A percentile compares a stretch with the other conserved stretches of the same genome.
These are phyloP conservation scores for Fusarium torreyae DNA, from an alignment of 2,329 filamentous ascomycete genomes.

Conservation along the genomic window DNA sequence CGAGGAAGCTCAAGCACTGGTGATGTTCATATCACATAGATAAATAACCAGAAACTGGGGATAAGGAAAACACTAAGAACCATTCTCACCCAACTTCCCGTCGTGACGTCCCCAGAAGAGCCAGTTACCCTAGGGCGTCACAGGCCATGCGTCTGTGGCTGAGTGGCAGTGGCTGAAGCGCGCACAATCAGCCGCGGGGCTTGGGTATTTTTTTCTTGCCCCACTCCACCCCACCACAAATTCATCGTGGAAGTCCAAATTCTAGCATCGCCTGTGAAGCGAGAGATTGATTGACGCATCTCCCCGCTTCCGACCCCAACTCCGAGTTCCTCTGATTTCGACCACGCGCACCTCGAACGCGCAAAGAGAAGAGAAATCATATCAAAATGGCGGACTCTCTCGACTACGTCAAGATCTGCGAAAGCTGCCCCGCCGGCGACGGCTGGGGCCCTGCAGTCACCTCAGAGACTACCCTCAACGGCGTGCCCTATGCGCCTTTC, in stretches of 20 bases:
- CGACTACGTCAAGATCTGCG: slow-evolving; percentile 74
- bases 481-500: slow-evolving; percentile 97
- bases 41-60: no score
- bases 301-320: slow-evolving; percentile 40
- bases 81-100: not conserved
- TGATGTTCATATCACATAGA: no score
- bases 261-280: slow-evolving; percentile 50
- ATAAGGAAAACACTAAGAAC: no score
- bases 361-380: slow-evolving; percentile 26
- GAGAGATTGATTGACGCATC: slow-evolving; percentile 44
- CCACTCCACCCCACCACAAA: slow-evolving; percentile 61
- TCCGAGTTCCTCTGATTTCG: slow-evolving; percentile 26
- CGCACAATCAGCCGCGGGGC: slow-evolving; percentile 50
- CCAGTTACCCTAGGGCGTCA: slow-evolving; percentile 23
- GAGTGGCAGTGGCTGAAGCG: slow-evolving; percentile 41
- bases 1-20: no score
- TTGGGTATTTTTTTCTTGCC: slow-evolving; percentile 52
- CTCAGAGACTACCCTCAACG: slow-evolving; percentile 89
- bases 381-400: slow-evolving; percentile 68
- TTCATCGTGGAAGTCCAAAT: slow-evolving; percentile 56
- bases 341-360: slow-evolving; percentile 25
- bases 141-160: slow-evolving; percentile 32
- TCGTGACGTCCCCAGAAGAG: not conserved
- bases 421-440: slow-evolving; percentile 80
- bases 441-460: slow-evolving; percentile 91